Conservation (phyloP, 495 filamentous ascomycete genomes). For the Zalerion maritima region DNA sequence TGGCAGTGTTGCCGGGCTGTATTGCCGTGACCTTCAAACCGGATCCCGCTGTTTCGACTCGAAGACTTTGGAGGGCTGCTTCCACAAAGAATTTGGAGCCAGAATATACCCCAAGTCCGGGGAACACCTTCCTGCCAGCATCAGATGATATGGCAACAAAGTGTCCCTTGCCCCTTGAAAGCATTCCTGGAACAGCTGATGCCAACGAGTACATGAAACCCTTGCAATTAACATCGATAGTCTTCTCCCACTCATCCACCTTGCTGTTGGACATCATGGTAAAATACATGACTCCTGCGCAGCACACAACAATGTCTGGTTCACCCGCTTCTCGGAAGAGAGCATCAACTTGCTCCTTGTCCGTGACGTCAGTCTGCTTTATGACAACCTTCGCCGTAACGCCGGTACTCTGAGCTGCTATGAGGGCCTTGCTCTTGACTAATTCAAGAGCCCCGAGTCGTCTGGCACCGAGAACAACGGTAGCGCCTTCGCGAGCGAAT, state of each 20-base stretch:
- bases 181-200: slow-evolving; percentile 45
- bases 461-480: slow-evolving; percentile 47
- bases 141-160: slow-evolving; percentile 58
- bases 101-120: slow-evolving; percentile 56
- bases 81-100: slow-evolving; percentile 64
- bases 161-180: slow-evolving; percentile 40
- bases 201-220: slow-evolving; percentile 49
- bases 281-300: slow-evolving; percentile 63
- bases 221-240: slow-evolving; percentile 60
- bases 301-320: slow-evolving; percentile 49
- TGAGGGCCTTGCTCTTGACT: slow-evolving; percentile 36
- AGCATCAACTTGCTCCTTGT: slow-evolving; percentile 36
- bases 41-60: slow-evolving; percentile 49
- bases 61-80: slow-evolving; percentile 48
- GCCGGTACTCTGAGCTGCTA: too few species aligned
- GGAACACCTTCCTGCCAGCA: slow-evolving; percentile 56
- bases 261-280: slow-evolving; percentile 57
- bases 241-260: slow-evolving; percentile 52
- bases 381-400: slow-evolving; percentile 40
- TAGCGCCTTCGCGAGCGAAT: slow-evolving; percentile 36
- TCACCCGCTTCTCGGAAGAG: slow-evolving; percentile 37
- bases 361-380: slow-evolving; percentile 46
- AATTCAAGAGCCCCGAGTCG: slow-evolving; percentile 43
- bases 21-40: slow-evolving; percentile 50
- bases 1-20: slow-evolving; percentile 52